Conservation (phyloP, 306 rosid genomes). For the Styphnolobium japonicum region DNA sequence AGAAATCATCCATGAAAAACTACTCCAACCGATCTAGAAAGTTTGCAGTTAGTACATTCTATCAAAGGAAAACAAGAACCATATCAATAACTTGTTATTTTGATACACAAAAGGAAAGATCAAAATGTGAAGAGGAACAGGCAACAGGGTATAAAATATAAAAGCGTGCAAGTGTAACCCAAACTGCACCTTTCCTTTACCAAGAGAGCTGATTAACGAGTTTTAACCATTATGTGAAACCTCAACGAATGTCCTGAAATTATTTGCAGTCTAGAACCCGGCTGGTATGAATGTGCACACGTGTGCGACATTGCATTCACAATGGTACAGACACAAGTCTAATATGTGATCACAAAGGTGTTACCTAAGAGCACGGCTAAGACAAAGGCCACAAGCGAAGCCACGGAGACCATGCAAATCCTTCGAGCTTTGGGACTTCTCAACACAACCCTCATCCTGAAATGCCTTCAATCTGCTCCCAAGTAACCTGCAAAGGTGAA, state of each 20-base stretch:
- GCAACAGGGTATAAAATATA: not conserved
- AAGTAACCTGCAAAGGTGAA: not conserved
- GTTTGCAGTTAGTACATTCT: not conserved
- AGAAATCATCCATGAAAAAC: not conserved
- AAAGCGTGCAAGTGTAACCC: not conserved
- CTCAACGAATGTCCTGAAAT: not conserved
- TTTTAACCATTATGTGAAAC: not conserved
- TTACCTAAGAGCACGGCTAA: slow-evolving; percentile 37
- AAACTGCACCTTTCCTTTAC: not conserved
- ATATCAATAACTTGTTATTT: not conserved
- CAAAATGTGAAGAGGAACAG: not conserved
- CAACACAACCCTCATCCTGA: slow-evolving; percentile 23
- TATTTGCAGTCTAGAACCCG: not conserved
- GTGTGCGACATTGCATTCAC: not conserved
- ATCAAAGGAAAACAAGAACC: not conserved
- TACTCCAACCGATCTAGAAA: not conserved
- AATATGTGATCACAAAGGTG: not conserved
- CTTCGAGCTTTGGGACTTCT: not conserved
- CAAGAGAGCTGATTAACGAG: not conserved
- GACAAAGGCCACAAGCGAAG: slow-evolving; percentile 9
- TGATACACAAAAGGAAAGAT: not conserved
- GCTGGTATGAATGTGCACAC: not conserved
- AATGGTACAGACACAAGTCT: not conserved
- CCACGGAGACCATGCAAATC: slow-evolving; percentile 18
- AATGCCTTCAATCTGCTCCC: not conserved